Conservation (phyloP, 2,329 filamentous ascomycete species). For the Beauveria sp. region DNA sequence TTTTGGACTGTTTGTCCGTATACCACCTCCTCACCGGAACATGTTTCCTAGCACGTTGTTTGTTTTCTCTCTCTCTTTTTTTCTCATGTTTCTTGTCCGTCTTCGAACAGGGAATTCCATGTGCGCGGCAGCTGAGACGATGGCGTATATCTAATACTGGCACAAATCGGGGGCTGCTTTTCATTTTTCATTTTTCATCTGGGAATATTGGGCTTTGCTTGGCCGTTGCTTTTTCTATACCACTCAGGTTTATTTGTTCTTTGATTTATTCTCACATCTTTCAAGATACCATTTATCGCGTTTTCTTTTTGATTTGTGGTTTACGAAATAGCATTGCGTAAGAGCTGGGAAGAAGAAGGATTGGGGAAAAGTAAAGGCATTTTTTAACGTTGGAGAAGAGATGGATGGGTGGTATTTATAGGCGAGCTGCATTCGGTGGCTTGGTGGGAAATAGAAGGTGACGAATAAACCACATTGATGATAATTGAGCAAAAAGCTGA, state of each 20-base stretch:
- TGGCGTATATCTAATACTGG: conserved; percentile 16
- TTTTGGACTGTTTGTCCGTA: not conserved
- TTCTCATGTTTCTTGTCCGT: not conserved
- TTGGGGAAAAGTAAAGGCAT: not conserved
- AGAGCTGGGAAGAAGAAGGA: not conserved
- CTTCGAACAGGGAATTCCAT: not conserved
- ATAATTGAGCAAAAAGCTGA: not conserved
- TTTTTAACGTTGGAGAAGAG: too few species aligned
- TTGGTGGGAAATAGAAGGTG: not conserved
- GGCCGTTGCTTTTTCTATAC: conserved; percentile 3
- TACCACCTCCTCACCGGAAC: not conserved
- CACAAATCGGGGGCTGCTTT: not conserved
- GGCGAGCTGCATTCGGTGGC: not conserved
- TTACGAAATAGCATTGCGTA: not conserved
- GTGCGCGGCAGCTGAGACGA: conserved; percentile 6
- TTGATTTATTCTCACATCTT: not conserved
- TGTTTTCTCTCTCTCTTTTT: not conserved
- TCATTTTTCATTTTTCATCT: not conserved
- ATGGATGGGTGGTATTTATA: not conserved
- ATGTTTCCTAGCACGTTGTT: not conserved
- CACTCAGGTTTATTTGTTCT: not conserved
- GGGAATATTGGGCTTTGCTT: not conserved
- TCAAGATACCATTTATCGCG: not conserved
- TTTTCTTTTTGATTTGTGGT: not conserved
- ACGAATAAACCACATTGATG: not conserved